A percentile compares a stretch with the other conserved stretches of the same genome.
Evolutionary conservation across 2,329 filamentous ascomycete genomes (phyloP).

Genomic region (Aureobasidium uvarum): DNA sequence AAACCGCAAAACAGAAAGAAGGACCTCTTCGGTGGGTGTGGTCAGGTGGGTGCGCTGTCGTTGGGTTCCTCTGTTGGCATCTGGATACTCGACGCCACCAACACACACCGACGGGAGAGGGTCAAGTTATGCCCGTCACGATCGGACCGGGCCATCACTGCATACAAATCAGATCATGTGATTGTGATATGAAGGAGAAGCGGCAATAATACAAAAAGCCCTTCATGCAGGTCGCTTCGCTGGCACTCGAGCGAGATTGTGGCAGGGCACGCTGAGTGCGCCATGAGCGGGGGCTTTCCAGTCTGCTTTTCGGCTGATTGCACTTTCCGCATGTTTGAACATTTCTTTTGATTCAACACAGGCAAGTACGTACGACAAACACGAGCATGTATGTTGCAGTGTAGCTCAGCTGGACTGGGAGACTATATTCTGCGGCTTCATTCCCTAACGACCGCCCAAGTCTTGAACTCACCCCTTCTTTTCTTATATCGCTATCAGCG

Average conservation of each 20-base stretch:
- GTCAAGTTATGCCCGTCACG: conserved; percentile 2
- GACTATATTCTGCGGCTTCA: background rate
- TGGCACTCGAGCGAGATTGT: conserved; percentile 15
- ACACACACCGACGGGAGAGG: background rate
- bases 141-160: conserved; percentile 20
- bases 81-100: conserved; percentile 17
- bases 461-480: background rate
- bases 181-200: conserved; percentile 9
- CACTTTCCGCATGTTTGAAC: background rate
- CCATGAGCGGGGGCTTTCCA: conserved; percentile 10
- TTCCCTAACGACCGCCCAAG: background rate
- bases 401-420: background rate
- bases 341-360: background rate
- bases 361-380: background rate
- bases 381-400: background rate
- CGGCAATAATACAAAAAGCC: conserved; percentile 8
- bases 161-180: conserved; percentile 23
- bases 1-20: background rate
- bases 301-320: conserved; percentile 13
- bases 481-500: too few species aligned
- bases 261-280: conserved; percentile 11
- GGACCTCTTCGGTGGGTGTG: background rate
- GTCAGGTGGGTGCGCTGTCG: conserved; percentile 26
- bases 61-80: conserved; percentile 16
- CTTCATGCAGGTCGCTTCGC: conserved; percentile 25